A percentile compares a stretch with the other conserved stretches of the same genome.
These are phyloP conservation scores for Fusarium neocosmosporiellum DNA, from an alignment of 2,329 filamentous ascomycete genomes.

Conservation along the genomic window DNA sequence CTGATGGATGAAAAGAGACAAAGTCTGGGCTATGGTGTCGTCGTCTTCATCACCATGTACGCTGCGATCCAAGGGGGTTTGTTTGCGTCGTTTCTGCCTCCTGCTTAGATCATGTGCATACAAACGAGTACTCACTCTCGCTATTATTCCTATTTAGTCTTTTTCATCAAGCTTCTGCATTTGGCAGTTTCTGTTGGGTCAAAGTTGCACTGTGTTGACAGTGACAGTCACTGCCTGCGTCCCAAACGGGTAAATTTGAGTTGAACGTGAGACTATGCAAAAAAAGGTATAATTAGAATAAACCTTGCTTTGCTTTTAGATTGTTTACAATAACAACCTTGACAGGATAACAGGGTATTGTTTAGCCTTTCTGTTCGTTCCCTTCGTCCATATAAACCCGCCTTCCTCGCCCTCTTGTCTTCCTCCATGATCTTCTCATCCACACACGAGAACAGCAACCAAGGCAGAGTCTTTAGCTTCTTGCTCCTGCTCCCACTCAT, in stretches of 20 bases:
- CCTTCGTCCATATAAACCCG: not conserved
- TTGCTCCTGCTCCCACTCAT: not conserved
- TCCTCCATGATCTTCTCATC: not conserved
- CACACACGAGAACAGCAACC: not conserved
- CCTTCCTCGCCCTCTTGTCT: not conserved
- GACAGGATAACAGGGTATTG: not conserved
- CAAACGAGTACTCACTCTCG: not conserved
- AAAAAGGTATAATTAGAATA: not conserved
- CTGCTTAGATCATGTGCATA: slow-evolving; percentile 66
- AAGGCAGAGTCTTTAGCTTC: not conserved
- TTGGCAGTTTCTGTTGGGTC: not conserved
- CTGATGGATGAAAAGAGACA: slow-evolving; percentile 50
- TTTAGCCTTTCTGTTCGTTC: not conserved
- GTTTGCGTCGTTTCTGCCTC: slow-evolving; percentile 91
- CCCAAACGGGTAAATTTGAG: not conserved
- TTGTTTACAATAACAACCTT: not conserved
- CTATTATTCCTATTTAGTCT: not conserved
- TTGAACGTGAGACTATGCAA: not conserved
- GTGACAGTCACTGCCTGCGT: not conserved
- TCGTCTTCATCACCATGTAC: slow-evolving; percentile 83
- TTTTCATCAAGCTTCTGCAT: not conserved
- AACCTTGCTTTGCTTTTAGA: not conserved
- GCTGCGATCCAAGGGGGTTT: slow-evolving; percentile 83
- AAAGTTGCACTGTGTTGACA: not conserved
- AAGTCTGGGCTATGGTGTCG: slow-evolving; percentile 53